phyloP scores from a whole-genome alignment of 2,329 filamentous ascomycete genomes.

The Hymenoscyphus linearis region DNA sequence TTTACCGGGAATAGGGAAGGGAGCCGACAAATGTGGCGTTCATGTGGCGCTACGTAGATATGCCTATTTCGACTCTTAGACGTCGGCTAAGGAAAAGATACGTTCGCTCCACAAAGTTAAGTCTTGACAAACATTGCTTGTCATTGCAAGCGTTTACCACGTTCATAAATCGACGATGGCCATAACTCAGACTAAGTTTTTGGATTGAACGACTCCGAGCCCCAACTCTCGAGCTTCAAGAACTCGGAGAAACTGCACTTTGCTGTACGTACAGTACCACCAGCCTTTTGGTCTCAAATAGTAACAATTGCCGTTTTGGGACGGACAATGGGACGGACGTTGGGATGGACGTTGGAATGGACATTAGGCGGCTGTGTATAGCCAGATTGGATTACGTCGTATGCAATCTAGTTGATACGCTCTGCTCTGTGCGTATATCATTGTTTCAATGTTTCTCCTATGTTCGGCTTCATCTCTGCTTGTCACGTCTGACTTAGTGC shows the following conservation, averaged over 20 bases:
- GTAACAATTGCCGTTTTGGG: not conserved
- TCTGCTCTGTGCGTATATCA: constrained; percentile 14
- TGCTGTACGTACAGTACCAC: no score
- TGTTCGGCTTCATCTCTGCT: not conserved
- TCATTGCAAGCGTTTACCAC: not conserved
- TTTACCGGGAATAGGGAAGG: not conserved
- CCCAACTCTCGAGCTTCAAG: not conserved
- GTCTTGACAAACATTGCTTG: not conserved
- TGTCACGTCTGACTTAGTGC: not conserved
- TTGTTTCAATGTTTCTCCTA: constrained; percentile 13
- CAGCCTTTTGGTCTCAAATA: not conserved
- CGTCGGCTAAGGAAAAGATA: not conserved
- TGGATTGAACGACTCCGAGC: not conserved
- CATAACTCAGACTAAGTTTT: not conserved
- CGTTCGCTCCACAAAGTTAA: not conserved
- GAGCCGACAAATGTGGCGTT: not conserved
- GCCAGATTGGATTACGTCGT: not conserved
- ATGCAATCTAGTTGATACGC: not conserved
- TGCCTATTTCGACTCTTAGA: not conserved
- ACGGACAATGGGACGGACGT: not conserved
- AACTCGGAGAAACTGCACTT: not conserved
- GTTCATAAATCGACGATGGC: not conserved
- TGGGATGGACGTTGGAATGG: not conserved
- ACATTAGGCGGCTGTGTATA: not conserved
- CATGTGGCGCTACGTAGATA: not conserved